Evolutionary conservation across 495 filamentous ascomycete genomes (phyloP), one percentile per base, ranked within the genome.

Genomic region (Tuber melanosporum): DNA sequence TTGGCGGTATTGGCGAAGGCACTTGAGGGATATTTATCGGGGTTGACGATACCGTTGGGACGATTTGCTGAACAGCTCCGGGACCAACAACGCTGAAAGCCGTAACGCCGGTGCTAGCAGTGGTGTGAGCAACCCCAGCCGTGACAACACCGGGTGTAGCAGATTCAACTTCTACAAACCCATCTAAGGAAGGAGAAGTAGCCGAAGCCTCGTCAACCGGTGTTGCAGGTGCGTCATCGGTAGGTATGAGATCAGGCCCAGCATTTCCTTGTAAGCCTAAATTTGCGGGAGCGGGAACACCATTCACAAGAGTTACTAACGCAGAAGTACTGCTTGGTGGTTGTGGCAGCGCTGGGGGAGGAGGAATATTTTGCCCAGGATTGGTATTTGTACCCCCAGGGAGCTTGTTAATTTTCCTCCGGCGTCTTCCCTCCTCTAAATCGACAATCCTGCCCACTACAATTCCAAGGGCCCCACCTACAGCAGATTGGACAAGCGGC

Each of bases 381-480:
- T 47, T 47, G 57, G 71, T 46, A 44, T 71, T 69, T 43, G 44
- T 32, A 47, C 46, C 70, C 36, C n/a, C 79, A 9, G 71, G 39
- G 19, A 46, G 47, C 7, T 79, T 44, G 20, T 71, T 69, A 26
- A 73, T 70, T 72, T 78, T 83, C 69, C 73, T 71, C 57, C 62
- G 79, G 19, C 73, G 73, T 17, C 73, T 73, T 42, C 76, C 73
- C 46, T 78, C 79, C 70, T 77, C 79, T 57, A 92, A 87, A 82
- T 92, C 89, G 82, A 89, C 88, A n/a, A 92, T 86, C 73, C 89
- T 86, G 2, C 90, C 88, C 5, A 91, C 88, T 39, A 94, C 82
- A 41, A 93, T 87, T n/a, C 92, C 92, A 9, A 95, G 85, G 7
- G 94, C 88, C 20, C 94, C 94, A 32, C 93, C 93, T 52, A 91